Percentiles rank a stretch among this genome's conserved stretches.
Evolutionary conservation across 2,329 filamentous ascomycete genomes (phyloP).

Genomic region (Blastomyces parvus): DNA sequence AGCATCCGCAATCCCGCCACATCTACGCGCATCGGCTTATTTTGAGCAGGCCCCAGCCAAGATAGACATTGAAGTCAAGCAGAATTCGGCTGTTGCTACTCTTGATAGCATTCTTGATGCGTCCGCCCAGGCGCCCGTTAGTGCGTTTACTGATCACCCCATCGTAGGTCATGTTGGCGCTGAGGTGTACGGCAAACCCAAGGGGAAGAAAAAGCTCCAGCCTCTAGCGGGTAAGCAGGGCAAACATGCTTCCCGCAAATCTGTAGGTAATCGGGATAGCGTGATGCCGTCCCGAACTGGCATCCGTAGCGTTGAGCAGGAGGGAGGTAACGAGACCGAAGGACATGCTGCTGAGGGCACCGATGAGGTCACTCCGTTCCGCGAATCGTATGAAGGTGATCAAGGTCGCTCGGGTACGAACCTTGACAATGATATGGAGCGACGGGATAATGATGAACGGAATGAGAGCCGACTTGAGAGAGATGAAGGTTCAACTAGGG

Average conservation of each 20-base stretch:
- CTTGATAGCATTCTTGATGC: slow-evolving; percentile 88
- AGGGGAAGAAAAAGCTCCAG: slow-evolving; percentile 21
- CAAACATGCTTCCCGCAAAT: not conserved
- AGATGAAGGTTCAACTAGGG: not conserved
- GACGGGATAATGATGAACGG: slow-evolving; percentile 18
- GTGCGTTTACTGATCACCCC: slow-evolving; percentile 81
- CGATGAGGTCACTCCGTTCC: slow-evolving; percentile 13
- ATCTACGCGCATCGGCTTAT: slow-evolving; percentile 81
- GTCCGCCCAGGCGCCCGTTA: slow-evolving; percentile 76
- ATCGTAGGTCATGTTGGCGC: slow-evolving; percentile 66
- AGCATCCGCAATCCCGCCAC: slow-evolving; percentile 57
- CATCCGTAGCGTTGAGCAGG: slow-evolving; percentile 12
- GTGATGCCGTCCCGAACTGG: slow-evolving; percentile 19
- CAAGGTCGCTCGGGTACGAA: not conserved
- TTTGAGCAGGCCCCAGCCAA: slow-evolving; percentile 61
- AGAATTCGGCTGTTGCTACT: slow-evolving; percentile 77
- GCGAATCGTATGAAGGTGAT: slow-evolving; percentile 16
- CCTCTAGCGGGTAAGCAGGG: slow-evolving; percentile 18
- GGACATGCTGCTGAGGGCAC: slow-evolving; percentile 16
- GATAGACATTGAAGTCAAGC: slow-evolving; percentile 50
- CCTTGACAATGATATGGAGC: slow-evolving; percentile 11
- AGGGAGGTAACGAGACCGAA: slow-evolving; percentile 16
- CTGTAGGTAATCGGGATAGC: slow-evolving; percentile 10
- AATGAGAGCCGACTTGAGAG: slow-evolving; percentile 12
- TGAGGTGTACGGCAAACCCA: slow-evolving; percentile 53